Evolutionary conservation across 148 eudicot genomes (phyloP), one percentile per base, ranked within the genome.

Genomic region (Selenicereus undatus): DNA sequence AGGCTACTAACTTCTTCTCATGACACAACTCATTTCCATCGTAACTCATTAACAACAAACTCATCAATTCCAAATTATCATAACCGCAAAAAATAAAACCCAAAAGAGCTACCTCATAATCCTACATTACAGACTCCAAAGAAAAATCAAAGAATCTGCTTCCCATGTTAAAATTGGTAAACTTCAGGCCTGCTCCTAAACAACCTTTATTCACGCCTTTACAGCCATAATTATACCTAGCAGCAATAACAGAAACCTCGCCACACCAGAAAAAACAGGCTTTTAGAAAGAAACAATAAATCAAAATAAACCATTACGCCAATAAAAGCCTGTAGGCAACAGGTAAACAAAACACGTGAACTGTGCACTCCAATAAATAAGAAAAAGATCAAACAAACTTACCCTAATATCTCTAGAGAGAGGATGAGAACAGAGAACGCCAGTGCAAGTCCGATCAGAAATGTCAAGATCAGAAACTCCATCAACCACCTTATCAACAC

Each of bases 381-480:
- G 27, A 64, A 64, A 64, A 24, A 29, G 36, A 17, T 26, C 3
- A 76, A 86, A 76, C 7, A 75, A 62, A 45, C 92, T 71, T 62
- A 93, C 98, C 91, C 97, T 83, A 85, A 95, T 90, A 93, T 95
- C 98, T 58, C 97, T 86, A 3, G 98, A 95, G 50, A 88, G 74
- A 35, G 98, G 98, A 87, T 95, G 98, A 17, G 98, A 95, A 60
- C 97, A 93, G 11, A 93, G 90, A 50, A 95, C 90, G 11, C 94
- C 97, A 36, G 97, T 93, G 81, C 98, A 95, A 76, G 89, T 95
- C 83, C 98, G 94, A 89, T 95, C 98, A 50, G 98, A 95, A 36
- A 95, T 90, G 62, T 36, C 51, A 58, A 95, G 84, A n/a, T 83
- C 85, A 0, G 71, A 86, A 13, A 93, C 87, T 3, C 83, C 91